phyloP scores from a whole-genome alignment of 179 eudicot species.

The Actinidia arguta region DNA sequence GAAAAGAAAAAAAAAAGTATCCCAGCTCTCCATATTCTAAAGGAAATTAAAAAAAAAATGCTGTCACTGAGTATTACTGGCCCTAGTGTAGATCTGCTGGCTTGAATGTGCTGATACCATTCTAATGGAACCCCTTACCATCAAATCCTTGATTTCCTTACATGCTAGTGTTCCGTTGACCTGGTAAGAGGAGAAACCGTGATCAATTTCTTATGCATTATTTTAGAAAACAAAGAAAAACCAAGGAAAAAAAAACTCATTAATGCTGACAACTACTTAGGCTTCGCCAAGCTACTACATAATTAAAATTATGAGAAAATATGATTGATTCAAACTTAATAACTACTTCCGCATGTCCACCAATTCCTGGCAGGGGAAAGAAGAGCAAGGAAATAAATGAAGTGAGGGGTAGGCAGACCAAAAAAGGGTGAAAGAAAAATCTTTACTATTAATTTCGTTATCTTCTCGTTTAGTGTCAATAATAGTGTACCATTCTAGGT shows the following conservation, averaged over 20 bases:
- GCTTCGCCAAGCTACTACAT: neutral
- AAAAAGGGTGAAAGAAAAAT: no score
- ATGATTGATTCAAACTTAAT: neutral
- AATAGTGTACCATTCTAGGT: no score
- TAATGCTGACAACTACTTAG: neutral
- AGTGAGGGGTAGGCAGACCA: no score
- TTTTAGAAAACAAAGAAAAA: neutral
- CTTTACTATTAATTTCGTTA: no score
- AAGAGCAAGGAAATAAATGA: no score
- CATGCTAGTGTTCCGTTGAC: slow-evolving; percentile 57
- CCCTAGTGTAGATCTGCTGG: slow-evolving; percentile 63
- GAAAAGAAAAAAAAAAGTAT: no score
- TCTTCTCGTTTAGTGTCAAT: no score
- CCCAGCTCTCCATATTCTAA: no score
- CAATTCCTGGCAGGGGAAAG: no score
- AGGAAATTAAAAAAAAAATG: no score
- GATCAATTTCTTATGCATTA: no score
- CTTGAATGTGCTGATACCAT: slow-evolving; percentile 59
- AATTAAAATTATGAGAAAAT: neutral
- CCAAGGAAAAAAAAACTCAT: neutral
- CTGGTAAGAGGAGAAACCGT: slow-evolving; percentile 21
- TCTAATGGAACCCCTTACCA: slow-evolving; percentile 54
- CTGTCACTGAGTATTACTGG: slow-evolving; percentile 56
- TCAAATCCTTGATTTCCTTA: slow-evolving; percentile 52
- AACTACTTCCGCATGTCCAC: neutral